These are phyloP conservation scores for Neckera pumila DNA, from an alignment of 225 moss, liverwort and hornwort species.

Conservation along the genomic window DNA sequence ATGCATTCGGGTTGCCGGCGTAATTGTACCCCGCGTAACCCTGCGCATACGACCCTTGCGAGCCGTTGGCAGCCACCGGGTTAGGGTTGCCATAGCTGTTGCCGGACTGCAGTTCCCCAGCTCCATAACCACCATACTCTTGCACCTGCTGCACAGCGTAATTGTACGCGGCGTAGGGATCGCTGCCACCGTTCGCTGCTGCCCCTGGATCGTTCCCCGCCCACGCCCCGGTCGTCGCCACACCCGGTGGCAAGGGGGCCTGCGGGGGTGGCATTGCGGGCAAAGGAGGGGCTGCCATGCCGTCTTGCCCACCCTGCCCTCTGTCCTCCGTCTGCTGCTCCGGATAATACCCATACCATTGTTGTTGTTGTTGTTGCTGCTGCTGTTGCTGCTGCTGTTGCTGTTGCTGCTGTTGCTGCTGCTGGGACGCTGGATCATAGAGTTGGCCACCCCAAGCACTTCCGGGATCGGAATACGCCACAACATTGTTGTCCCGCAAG, in stretches of 20 bases:
- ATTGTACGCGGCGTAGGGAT: conserved; percentile 51
- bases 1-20: conserved; percentile 45
- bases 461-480: conserved; percentile 29
- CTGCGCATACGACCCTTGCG: conserved; percentile 52
- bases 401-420: conserved; percentile 26
- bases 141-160: conserved; percentile 49
- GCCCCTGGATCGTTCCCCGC: conserved; percentile 33
- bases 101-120: conserved; percentile 33
- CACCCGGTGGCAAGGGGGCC: conserved; percentile 74
- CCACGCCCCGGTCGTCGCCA: conserved; percentile 55
- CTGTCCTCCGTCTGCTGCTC: conserved; percentile 60
- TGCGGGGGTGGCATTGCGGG: conserved; percentile 87
- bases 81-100: conserved; percentile 14
- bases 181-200: conserved; percentile 30
- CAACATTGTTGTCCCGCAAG: conserved; percentile 23
- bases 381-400: conserved; percentile 37
- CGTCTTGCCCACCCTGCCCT: conserved; percentile 55
- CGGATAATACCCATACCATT: conserved; percentile 61
- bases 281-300: conserved; percentile 54
- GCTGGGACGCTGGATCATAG: conserved; percentile 26
- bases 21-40: conserved; percentile 54
- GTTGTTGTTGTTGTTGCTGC: not conserved
- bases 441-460: conserved; percentile 43
- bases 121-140: conserved; percentile 58
- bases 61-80: conserved; percentile 49